Evolutionary conservation across 345 rosid species (phyloP), one percentile per base, ranked within the genome.

Genomic region (Murraya koenigii): DNA sequence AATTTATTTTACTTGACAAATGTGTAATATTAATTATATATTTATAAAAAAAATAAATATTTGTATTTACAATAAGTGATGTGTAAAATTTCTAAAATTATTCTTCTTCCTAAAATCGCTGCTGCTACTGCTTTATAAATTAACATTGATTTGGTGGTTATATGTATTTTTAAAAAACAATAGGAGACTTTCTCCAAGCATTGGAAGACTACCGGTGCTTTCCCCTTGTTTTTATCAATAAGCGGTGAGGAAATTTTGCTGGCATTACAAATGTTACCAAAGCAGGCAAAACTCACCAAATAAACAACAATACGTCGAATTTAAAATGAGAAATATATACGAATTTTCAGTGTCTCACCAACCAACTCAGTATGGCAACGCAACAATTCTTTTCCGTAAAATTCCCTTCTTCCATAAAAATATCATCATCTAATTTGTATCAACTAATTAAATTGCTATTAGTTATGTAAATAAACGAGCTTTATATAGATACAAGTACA

Each of bases 151-250:
- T n/a, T n/a, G n/a, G n/a, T n/a, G n/a, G n/a, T n/a, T n/a, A n/a
- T n/a, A n/a, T n/a, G n/a, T n/a, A n/a, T n/a, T n/a, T n/a, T n/a
- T n/a, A n/a, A n/a, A n/a, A n/a, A n/a, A n/a, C n/a, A n/a, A n/a
- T n/a, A n/a, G n/a, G n/a, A n/a, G n/a, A n/a, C n/a, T n/a, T n/a
- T n/a, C n/a, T n/a, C n/a, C n/a, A n/a, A n/a, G n/a, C n/a, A n/a
- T n/a, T n/a, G n/a, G n/a, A n/a, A n/a, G n/a, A n/a, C n/a, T n/a
- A n/a, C n/a, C n/a, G n/a, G n/a, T n/a, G n/a, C n/a, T n/a, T n/a
- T n/a, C n/a, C n/a, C n/a, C n/a, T n/a, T 66, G 71, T 55, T 30
- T 39, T 11, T 20, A 68, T 77, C 78, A 33, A 67, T 73, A 61
- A 44, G 49, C 49, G 17, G 10, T 44, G 49, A 44, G 0, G 5